Evolutionary conservation across 1,139 yeast genomes (phyloP).

Genomic region (Geotrichum restrictum): DNA sequence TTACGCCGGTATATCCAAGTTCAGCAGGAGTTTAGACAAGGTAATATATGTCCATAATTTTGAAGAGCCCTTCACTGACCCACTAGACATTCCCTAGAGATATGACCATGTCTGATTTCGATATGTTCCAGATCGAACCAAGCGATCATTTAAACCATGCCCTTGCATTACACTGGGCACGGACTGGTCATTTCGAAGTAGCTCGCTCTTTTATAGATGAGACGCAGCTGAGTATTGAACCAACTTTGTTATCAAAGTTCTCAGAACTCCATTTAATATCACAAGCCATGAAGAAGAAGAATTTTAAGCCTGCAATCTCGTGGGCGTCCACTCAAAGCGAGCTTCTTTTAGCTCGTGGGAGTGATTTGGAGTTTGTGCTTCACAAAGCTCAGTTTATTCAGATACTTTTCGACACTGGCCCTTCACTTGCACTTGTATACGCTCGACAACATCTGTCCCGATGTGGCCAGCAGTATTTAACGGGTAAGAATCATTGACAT

Average conservation of each 20-base stretch:
- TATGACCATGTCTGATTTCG: slow-evolving; percentile 32
- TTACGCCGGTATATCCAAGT: slow-evolving; percentile 33
- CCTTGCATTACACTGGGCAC: slow-evolving; percentile 44
- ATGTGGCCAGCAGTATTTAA: slow-evolving; percentile 42
- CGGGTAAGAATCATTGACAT: neutral
- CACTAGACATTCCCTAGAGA: slow-evolving; percentile 23
- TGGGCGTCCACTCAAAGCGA: slow-evolving; percentile 42
- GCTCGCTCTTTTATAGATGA: slow-evolving; percentile 37
- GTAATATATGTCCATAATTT: slow-evolving; percentile 27
- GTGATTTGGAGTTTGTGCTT: slow-evolving; percentile 56
- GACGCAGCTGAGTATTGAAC: slow-evolving; percentile 34
- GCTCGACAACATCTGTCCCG: slow-evolving; percentile 51
- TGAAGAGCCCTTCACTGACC: neutral
- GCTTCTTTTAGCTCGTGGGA: slow-evolving; percentile 32
- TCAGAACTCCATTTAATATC: slow-evolving; percentile 38
- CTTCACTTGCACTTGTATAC: slow-evolving; percentile 48
- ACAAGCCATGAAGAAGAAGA: slow-evolving; percentile 29
- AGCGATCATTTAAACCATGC: slow-evolving; percentile 38
- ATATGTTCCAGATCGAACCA: slow-evolving; percentile 26
- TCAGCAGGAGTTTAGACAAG: slow-evolving; percentile 37
- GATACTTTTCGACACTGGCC: slow-evolving; percentile 31
- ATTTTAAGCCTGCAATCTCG: slow-evolving; percentile 41
- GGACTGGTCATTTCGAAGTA: slow-evolving; percentile 44
- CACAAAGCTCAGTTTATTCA: slow-evolving; percentile 55
- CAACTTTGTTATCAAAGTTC: slow-evolving; percentile 36